Evolutionary conservation across 2,329 filamentous ascomycete genomes (phyloP), one percentile per base, ranked within the genome.

Genomic region (Scytalidium sp.): DNA sequence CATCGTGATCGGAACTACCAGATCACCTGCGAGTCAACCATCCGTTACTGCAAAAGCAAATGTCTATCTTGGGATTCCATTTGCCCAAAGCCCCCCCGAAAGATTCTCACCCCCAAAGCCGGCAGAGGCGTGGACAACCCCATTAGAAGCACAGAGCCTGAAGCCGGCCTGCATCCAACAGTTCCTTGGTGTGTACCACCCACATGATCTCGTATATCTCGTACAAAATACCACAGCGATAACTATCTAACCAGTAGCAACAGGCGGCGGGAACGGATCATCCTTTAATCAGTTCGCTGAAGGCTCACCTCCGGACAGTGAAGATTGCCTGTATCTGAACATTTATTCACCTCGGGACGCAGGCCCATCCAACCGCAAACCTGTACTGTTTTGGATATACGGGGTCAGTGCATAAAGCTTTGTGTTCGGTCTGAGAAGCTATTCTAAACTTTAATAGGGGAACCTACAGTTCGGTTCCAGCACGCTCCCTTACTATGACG

Each of bases 291-390:
- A 13, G 25, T 29, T 13, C 25, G 54, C 43, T 27, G 32, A 46
- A 21, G 48, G 29, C 19, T 41, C 45, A 2, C 8, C 43, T 41
- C 43, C 49, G 9, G 43, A 51, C 32, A 56, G 52, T 43, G 48
- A 50, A 17, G 48, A 50, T 20, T 50, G 48, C 22, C 43, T 50
- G 17, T 47, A 21, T 19, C 43, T 50, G 19, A 50, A 50, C 32
- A 25, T 50, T 13, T 50, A 47, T 40, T 23, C 48, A 15, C 48
- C 48, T 39, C 65, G 69, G 0, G 81, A 80, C 9, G 29, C 43
- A 13, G 29, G 9, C 19, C 21, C 44, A 13, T 40, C n/a, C 15
- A 41, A 47, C 9, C 15, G 21, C 9, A 22, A 39, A 15, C 23
- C 48, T 11, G 48, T 50, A 5, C 29, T 50, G 43, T 47, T 50